Percentiles rank a stretch among this genome's conserved stretches.
Conservation (phyloP, 768 basidiomycete genomes). For the Russula vinacea region DNA sequence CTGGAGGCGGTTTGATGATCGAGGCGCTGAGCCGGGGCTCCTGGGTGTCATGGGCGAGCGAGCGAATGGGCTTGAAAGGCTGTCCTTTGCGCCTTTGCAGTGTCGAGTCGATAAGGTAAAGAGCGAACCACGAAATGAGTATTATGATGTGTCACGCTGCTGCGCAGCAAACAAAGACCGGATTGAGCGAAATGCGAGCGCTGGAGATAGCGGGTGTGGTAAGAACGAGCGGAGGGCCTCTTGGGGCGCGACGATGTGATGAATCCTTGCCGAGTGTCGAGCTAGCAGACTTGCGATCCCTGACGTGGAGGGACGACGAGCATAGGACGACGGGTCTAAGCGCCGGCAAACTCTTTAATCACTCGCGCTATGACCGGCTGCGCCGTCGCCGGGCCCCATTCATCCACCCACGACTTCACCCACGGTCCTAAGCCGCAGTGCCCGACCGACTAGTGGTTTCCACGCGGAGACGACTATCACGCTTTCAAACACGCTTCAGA, state of each 20-base stretch:
- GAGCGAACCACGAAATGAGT: neutral
- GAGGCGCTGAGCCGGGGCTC: slow-evolving; percentile 5
- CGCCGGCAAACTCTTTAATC: neutral
- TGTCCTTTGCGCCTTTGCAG: neutral
- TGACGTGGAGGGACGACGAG: neutral
- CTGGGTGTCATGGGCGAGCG: slow-evolving; percentile 3
- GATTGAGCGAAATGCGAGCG: neutral
- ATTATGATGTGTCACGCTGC: slow-evolving; percentile 9
- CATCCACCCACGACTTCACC: too few relatives aligned
- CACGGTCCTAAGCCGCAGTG: neutral
- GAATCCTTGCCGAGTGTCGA: neutral
- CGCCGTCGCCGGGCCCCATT: too few relatives aligned
- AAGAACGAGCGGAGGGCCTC: neutral
- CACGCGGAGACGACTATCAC: neutral
- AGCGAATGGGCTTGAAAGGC: neutral
- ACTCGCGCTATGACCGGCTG: too few relatives aligned
- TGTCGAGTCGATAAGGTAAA: slow-evolving; percentile 14
- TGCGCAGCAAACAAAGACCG: slow-evolving; percentile 9
- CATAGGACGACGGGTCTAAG: neutral
- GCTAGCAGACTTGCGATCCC: neutral
- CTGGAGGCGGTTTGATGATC: slow-evolving; percentile 9
- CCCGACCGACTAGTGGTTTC: neutral
- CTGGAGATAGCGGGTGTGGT: neutral
- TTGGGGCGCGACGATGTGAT: neutral
- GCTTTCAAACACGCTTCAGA: neutral